phyloP scores from a whole-genome alignment of 108 stramenopile species.

The Schizochytrium sp. region DNA sequence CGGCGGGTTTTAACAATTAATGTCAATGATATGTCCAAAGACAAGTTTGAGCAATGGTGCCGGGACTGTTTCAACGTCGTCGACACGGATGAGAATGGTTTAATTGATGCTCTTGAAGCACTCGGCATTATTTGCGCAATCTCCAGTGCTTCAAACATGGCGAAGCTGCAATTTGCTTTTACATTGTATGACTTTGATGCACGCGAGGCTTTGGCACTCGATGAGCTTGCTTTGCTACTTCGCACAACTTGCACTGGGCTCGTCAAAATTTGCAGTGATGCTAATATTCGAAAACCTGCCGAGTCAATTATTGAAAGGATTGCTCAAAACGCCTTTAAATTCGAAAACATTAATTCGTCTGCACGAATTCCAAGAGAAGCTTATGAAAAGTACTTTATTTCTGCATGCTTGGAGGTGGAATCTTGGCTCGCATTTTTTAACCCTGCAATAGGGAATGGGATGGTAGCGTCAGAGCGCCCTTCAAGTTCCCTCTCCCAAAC shows the following conservation, averaged over 20 bases:
- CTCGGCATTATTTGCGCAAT: conserved; percentile 27
- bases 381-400: not conserved
- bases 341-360: not conserved
- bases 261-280: conserved; percentile 7
- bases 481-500: not conserved
- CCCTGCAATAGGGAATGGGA: too few species aligned
- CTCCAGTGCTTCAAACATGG: not conserved
- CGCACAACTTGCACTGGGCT: not conserved
- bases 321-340: conserved; percentile 39
- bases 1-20: not conserved
- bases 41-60: conserved; percentile 44
- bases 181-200: conserved; percentile 46
- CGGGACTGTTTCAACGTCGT: not conserved
- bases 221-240: conserved; percentile 40
- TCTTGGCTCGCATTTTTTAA: conserved; percentile 44
- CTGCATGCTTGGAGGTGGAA: conserved; percentile 5
- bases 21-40: not conserved
- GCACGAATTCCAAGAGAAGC: not conserved
- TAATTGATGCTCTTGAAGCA: conserved; percentile 37
- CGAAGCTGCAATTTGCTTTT: conserved; percentile 15
- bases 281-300: not conserved
- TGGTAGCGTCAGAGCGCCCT: not conserved
- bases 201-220: conserved; percentile 22
- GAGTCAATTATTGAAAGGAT: conserved; percentile 11
- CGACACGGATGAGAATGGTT: conserved; percentile 48